Conservation (phyloP, 805 yeast genomes). For the Nakazawaea holstii region DNA sequence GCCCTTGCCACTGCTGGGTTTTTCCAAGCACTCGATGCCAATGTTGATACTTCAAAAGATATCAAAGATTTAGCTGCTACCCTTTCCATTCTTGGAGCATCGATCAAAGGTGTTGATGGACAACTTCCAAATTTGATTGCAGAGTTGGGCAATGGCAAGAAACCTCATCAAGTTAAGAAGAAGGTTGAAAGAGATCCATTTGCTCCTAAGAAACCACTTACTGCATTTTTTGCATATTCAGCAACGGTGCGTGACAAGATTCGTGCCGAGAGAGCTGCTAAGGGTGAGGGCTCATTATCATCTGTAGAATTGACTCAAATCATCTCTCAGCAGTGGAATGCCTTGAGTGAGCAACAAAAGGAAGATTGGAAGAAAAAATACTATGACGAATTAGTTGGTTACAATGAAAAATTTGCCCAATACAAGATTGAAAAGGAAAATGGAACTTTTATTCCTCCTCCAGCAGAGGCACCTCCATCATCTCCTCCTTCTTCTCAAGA, state of each 20-base stretch:
- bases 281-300: constrained; percentile 57
- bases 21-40: constrained; percentile 52
- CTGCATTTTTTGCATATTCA: constrained; percentile 77
- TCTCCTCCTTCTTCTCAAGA: constrained; percentile 16
- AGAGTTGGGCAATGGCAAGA: constrained; percentile 24
- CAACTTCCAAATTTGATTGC: constrained; percentile 10
- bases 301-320: constrained; percentile 76
- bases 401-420: constrained; percentile 24
- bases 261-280: constrained; percentile 57
- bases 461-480: constrained; percentile 21
- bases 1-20: constrained; percentile 76
- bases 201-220: constrained; percentile 93
- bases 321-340: constrained; percentile 77
- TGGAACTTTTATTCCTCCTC: constrained; percentile 15
- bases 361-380: constrained; percentile 63
- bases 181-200: constrained; percentile 68
- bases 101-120: constrained; percentile 10
- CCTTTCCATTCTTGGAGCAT: constrained; percentile 29
- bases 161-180: constrained; percentile 43
- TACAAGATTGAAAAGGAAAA: constrained; percentile 24
- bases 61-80: constrained; percentile 38
- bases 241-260: constrained; percentile 68
- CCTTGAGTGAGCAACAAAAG: constrained; percentile 63
- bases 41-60: constrained; percentile 39
- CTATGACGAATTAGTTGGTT: constrained; percentile 36